Base-by-base conservation (phyloP, 2,329 filamentous ascomycete genomes). In the Xylaria sp. region DNA sequence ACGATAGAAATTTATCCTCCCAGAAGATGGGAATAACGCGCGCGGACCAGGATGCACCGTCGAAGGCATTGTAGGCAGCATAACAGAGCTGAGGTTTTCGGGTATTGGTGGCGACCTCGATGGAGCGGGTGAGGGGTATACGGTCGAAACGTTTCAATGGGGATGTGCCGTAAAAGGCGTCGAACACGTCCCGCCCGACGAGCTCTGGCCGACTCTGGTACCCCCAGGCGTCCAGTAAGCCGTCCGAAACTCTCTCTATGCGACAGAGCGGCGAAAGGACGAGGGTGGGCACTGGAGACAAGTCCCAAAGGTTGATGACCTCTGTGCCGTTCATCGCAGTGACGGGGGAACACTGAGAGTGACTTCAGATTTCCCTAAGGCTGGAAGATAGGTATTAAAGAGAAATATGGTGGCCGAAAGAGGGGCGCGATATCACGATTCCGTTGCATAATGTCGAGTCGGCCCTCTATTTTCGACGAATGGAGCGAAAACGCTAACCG, bases 211-310 rank as follows among this genome's bases (percentile, higher is more conserved):
- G 55, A n/a, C 27, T 35, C 44, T 37, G 53, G n/a, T 35, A 21
- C 29, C 53, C 44, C 65, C 65, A 67, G n/a, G 44, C 44, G n/a
- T 67, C 65, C 12, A 67, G 53, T 25, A 67, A 47, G 6, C 60
- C 60, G 54, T 67, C 53, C 16, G 65, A 67, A 9, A 67, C 65
- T 54, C 48, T 51, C 53, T 53, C 40, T 27, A 67, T 63, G 60
- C 29, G 21, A 23, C n/a, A 47, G 5, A 9, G 6, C 4, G 65
- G 54, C 12, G 65, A 63, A 13, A 67, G 60, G 25, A 67, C 16
- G 35, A 63, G 25, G 8, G 60, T 67, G 8, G 65, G 65, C 18
- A 67, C 47, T n/a, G 65, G 65, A 18, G 54, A 67, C 13, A 67
- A 48, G 25, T 63, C 65, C 65, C 65, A 67, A n/a, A 67, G 60